Evolutionary conservation across 306 rosid species (phyloP), one percentile per base, ranked within the genome.

Genomic region (Citrullus amarus): DNA sequence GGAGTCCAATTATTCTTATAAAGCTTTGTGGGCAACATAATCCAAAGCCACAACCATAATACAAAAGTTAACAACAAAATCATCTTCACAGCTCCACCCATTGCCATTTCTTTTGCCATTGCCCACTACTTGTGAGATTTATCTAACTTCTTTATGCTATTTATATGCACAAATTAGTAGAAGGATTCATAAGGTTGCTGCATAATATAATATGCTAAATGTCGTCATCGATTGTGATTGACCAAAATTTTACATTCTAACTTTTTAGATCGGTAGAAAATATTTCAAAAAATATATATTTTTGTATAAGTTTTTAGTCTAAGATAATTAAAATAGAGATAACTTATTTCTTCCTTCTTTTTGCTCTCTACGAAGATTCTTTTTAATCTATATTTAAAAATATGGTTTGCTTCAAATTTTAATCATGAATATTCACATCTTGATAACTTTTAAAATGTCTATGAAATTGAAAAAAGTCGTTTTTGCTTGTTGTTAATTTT

Each of bases 21-120:
- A 65, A 36, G 76, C 39, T 79, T 46, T 12, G 81, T 79, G 16
- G 81, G 81, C 25, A 79, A 54, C 53, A 79, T 32, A 5, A 79
- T 20, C 81, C 81, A 79, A 66, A 79, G 50, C 63, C 73, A 48
- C 3, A 79, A 11, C 76, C 76, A 79, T 25, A 43, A n/a, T 28
- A 51, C 20, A 68, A 79, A 79, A 3, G n/a, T 30, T 32, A 79
- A 20, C 7, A 67, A 34, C 39, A n/a, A 79, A 8, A 53, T 22
- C 5, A 50, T 50, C 28, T 67, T 66, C 17, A 79, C 0, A 41
- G 34, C 58, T 32, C n/a, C 38, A 12, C 12, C 18, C n/a, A 43
- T 39, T 20, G 76, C 81, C 67, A 79, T 78, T 11, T 43, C 28
- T 60, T 59, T 53, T 16, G 57, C 57, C 3, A 53, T 53, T 53